These are phyloP conservation scores for Phytophthora lateralis DNA, from an alignment of 352 stramenopile species.

Conservation along the genomic window DNA sequence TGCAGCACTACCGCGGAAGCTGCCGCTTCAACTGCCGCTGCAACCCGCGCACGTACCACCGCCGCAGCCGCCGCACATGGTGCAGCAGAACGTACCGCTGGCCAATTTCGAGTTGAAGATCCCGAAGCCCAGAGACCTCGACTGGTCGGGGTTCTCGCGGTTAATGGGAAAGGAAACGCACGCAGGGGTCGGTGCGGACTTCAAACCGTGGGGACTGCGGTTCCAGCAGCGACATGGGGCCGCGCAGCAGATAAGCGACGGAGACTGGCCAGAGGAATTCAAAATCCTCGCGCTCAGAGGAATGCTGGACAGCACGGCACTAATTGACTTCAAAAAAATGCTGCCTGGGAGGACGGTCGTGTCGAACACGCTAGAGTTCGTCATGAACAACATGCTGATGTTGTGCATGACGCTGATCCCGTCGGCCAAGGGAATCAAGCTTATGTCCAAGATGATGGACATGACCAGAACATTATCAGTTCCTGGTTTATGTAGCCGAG, in stretches of 20 bases:
- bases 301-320: slow-evolving; percentile 4
- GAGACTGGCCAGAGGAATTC: slow-evolving; percentile 9
- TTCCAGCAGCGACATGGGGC: slow-evolving; percentile 8
- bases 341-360: neutral
- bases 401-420: slow-evolving; percentile 10
- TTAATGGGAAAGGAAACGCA: slow-evolving; percentile 7
- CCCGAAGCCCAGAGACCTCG: slow-evolving; percentile 8
- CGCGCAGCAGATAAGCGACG: slow-evolving; percentile 9
- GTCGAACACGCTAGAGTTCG: slow-evolving; percentile 14
- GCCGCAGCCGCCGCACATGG: neutral
- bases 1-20: neutral
- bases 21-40: neutral
- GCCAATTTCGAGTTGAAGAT: slow-evolving; percentile 5
- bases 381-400: slow-evolving; percentile 23
- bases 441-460: slow-evolving; percentile 13
- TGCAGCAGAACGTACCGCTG: neutral
- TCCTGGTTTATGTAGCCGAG: slow-evolving; percentile 18
- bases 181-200: slow-evolving; percentile 8
- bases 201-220: slow-evolving; percentile 7
- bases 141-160: slow-evolving; percentile 4
- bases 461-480: slow-evolving; percentile 23
- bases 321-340: slow-evolving; percentile 20
- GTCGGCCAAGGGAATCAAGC: slow-evolving; percentile 5
- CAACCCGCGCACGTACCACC: too few relatives aligned
- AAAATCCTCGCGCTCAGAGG: slow-evolving; percentile 8